Base-by-base conservation (phyloP, 2,329 filamentous ascomycete genomes). In the Trichothecium sympodiale region DNA sequence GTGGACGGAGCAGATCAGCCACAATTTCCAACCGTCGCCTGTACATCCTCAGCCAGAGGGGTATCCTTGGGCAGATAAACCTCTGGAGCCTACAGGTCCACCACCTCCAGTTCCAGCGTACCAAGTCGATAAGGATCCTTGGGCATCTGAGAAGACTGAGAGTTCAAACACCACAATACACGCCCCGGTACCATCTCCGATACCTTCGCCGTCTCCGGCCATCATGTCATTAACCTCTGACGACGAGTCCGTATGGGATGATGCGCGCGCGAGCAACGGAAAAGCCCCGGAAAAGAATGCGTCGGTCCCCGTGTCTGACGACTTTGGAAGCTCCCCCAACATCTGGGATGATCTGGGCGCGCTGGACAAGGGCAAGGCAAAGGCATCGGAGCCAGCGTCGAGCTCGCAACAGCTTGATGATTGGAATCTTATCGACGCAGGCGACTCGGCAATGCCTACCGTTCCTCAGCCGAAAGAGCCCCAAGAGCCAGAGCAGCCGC, bases 341-440 rank as follows among this genome's bases (percentile, higher is more conserved):
- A 16, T 45, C 0, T 74, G 70, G 71, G 65, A 71, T 35, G 69
- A 71, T 27, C 36, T 66, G 10, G 57, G 55, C 5, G 46, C 50
- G 1, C 36, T 48, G 12, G 36, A 36, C 17, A 69, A 67, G 39
- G 64, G 56, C 2, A 71, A 69, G 37, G 55, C 47, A 3, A 60
- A 54, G 17, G 54, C 55, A 2, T 43, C 49, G 4, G 42, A 32
- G 3, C 23, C 38, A 33, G 9, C 31, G n/a, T 9, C 14, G 10
- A 26, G 15, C 15, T 13, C 13, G 23, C 18, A 26, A 28, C 33
- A 43, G 10, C 34, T 55, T 7, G 63, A 71, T 5, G 68, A 65
- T 28, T 74, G 69, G 69, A 71, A 66, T 36, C 39, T 73, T 36
- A 62, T 72, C 33, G 69, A 72, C 28, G 47, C 57, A 15, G 65